Evolutionary conservation across 2,329 filamentous ascomycete species (phyloP).

Genomic region (Phyllosticta citrichinensis): DNA sequence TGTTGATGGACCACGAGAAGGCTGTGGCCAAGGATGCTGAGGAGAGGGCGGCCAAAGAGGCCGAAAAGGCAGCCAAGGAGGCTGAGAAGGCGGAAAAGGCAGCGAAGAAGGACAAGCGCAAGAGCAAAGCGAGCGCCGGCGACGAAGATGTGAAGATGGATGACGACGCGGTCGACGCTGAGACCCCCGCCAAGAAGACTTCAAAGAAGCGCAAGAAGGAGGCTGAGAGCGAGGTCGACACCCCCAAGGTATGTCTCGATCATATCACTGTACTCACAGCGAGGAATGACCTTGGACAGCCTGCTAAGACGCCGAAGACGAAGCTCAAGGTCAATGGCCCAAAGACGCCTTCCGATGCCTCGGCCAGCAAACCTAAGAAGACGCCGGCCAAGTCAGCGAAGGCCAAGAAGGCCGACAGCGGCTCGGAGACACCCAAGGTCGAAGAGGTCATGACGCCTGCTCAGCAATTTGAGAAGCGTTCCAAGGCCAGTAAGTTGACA

Average conservation of each 20-base stretch:
- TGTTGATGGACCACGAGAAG: conserved; percentile 53
- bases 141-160: conserved; percentile 30
- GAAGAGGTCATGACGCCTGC: conserved; percentile 45
- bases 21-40: conserved; percentile 48
- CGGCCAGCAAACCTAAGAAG: conserved; percentile 27
- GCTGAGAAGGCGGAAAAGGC: conserved; percentile 26
- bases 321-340: conserved; percentile 39
- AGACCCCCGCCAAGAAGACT: conserved; percentile 25
- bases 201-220: conserved; percentile 69
- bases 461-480: conserved; percentile 46
- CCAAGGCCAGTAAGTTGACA: conserved; percentile 43
- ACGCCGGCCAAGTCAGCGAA: conserved; percentile 32
- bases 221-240: conserved; percentile 56
- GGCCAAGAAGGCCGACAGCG: conserved; percentile 41
- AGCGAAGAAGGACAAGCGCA: conserved; percentile 37
- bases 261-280: conserved; percentile 18
- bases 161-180: conserved; percentile 32
- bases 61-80: conserved; percentile 48
- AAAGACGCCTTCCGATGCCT: conserved; percentile 21
- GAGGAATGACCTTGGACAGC: conserved; percentile 19
- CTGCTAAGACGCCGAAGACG: conserved; percentile 41
- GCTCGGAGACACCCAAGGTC: conserved; percentile 46
- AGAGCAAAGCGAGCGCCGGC: conserved; percentile 23
- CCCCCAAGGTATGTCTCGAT: conserved; percentile 43
- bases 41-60: conserved; percentile 55